phyloP scores from a whole-genome alignment of 176 grass and related monocot genomes.

The Thinopyrum elongatum region DNA sequence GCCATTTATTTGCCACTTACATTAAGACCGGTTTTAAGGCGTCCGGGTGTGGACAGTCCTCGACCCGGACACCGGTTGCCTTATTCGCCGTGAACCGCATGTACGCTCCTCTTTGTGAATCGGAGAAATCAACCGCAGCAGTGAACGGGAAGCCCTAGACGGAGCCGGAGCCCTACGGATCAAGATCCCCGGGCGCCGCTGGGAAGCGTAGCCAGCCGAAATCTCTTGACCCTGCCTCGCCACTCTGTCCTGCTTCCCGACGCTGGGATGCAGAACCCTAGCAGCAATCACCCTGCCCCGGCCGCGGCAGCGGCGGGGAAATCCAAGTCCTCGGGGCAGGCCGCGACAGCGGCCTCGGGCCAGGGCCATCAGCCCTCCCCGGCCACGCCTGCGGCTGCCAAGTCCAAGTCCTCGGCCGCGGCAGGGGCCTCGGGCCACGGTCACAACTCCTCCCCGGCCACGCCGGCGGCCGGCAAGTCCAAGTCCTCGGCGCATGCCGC shows the following conservation, averaged over 20 bases:
- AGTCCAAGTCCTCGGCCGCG: background rate
- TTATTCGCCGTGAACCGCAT: no score
- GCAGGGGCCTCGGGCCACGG: background rate
- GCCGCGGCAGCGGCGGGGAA: background rate
- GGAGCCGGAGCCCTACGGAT: background rate
- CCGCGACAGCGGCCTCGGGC: background rate
- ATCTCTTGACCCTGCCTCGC: background rate
- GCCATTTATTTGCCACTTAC: no score
- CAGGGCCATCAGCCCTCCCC: background rate
- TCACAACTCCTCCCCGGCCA: conserved; percentile 1
- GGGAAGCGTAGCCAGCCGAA: background rate
- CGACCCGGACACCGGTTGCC: no score
- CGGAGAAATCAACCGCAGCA: no score
- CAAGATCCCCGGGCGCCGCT: background rate
- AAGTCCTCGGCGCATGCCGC: conserved; percentile 28
- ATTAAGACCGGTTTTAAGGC: no score
- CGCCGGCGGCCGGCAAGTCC: conserved; percentile 19
- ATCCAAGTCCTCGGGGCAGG: background rate
- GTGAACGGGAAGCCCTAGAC: background rate
- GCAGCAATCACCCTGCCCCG: background rate
- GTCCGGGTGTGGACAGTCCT: no score
- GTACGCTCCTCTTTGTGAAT: no score
- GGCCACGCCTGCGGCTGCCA: conserved; percentile 5
- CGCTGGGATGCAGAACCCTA: conserved; percentile 12
- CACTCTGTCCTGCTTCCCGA: background rate